phyloP scores from a whole-genome alignment of 495 filamentous ascomycete species.

The Penicillium atrosanguineum region DNA sequence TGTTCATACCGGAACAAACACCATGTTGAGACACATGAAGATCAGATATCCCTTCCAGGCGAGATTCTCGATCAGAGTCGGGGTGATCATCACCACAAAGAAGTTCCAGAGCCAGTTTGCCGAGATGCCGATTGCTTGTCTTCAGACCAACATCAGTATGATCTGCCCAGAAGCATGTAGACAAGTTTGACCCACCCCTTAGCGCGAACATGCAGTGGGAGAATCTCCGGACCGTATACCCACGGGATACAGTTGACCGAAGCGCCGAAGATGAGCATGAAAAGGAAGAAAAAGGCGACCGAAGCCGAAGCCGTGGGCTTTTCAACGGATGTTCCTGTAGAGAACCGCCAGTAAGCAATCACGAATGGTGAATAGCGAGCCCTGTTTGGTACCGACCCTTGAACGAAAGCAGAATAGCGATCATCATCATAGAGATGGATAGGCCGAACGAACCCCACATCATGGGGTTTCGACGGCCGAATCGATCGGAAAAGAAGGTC shows the following conservation, averaged over 20 bases:
- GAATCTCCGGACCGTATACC: slow-evolving; percentile 45
- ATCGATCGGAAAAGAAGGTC: slow-evolving; percentile 37
- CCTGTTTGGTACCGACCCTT: background rate
- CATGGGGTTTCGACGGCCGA: slow-evolving; percentile 54
- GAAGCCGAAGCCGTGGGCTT: slow-evolving; percentile 34
- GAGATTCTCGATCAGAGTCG: slow-evolving; percentile 48
- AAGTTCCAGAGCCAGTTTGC: slow-evolving; percentile 51
- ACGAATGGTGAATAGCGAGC: no score
- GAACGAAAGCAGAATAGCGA: slow-evolving; percentile 40
- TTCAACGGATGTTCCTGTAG: slow-evolving; percentile 19
- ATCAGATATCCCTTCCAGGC: slow-evolving; percentile 60
- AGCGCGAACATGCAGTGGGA: slow-evolving; percentile 40
- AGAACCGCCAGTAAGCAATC: no score
- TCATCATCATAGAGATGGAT: slow-evolving; percentile 45
- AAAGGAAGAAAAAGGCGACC: slow-evolving; percentile 43
- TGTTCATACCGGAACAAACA: slow-evolving; percentile 36
- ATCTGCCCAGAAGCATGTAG: background rate
- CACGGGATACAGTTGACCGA: slow-evolving; percentile 50
- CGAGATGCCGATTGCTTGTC: slow-evolving; percentile 32
- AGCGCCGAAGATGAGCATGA: slow-evolving; percentile 49
- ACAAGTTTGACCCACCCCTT: slow-evolving; percentile 31
- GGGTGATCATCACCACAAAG: slow-evolving; percentile 59
- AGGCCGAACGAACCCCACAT: slow-evolving; percentile 48
- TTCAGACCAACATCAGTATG: background rate
- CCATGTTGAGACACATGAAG: slow-evolving; percentile 55